Evolutionary conservation across 306 rosid species (phyloP).

Genomic region (Trifolium fragiferum): DNA sequence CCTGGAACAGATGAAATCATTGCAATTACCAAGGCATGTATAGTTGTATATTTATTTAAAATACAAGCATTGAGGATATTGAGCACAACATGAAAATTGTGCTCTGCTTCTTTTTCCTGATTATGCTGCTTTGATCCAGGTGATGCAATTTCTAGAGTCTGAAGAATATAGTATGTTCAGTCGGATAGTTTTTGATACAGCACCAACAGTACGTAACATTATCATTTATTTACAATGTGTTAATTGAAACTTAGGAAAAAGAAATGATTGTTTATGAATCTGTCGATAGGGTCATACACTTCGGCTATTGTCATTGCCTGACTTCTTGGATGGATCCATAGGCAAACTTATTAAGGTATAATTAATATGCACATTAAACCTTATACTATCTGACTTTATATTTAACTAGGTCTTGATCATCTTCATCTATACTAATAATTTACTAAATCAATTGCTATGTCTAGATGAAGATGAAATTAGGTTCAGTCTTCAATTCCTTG

Average conservation of each 20-base stretch:
- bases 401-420: conserved; percentile 17
- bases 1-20: conserved; percentile 88
- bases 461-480: conserved; percentile 46
- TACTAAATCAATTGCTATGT: conserved; percentile 32
- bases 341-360: conserved; percentile 75
- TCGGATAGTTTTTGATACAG: conserved; percentile 87
- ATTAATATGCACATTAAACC: conserved; percentile 37
- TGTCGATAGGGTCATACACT: conserved; percentile 78
- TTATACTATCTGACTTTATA: conserved; percentile 5
- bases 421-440: conserved; percentile 16
- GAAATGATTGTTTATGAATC: conserved; percentile 24
- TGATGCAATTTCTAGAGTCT: conserved; percentile 81
- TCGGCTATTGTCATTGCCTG: conserved; percentile 82
- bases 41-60: neutral
- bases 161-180: conserved; percentile 75
- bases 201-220: conserved; percentile 68
- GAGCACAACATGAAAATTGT: conserved; percentile 12
- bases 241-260: neutral
- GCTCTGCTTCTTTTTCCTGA: conserved; percentile 31
- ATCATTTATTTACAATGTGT: neutral
- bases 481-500: conserved; percentile 68
- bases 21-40: conserved; percentile 73
- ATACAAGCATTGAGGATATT: conserved; percentile 1
- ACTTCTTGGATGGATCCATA: conserved; percentile 81
- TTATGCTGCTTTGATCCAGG: conserved; percentile 59